Percentiles rank a stretch among this genome's conserved stretches.
Conservation (phyloP, 495 filamentous ascomycete genomes). For the Neurospora pannonica region DNA sequence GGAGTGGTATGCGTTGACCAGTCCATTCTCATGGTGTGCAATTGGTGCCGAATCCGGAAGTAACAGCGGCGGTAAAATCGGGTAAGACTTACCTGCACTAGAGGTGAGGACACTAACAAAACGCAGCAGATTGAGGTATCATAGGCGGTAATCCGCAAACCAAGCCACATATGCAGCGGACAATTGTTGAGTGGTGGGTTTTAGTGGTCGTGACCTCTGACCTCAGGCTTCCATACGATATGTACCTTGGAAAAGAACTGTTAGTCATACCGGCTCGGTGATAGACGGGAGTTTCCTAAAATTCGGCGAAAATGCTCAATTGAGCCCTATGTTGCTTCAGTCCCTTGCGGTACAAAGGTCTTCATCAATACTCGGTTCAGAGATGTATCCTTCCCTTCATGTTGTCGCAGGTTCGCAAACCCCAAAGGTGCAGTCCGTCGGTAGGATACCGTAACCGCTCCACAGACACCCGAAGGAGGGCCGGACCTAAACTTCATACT, state of each 20-base stretch:
- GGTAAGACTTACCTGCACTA: background rate
- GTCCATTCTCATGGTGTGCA: background rate
- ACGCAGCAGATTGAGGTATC: background rate
- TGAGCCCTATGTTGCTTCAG: background rate
- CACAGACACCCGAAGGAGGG: background rate
- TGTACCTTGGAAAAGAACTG: background rate
- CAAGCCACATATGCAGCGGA: background rate
- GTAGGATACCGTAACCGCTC: background rate
- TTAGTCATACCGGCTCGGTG: background rate
- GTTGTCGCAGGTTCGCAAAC: background rate
- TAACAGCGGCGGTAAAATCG: background rate
- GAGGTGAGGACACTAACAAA: background rate
- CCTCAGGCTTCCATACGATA: background rate
- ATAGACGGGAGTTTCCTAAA: background rate
- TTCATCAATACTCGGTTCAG: background rate
- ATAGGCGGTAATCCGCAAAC: background rate
- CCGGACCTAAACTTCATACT: background rate
- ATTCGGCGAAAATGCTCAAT: background rate
- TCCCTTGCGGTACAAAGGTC: background rate
- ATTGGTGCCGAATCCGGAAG: background rate
- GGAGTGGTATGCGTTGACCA: background rate
- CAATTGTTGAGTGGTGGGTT: background rate
- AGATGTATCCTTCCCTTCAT: background rate
- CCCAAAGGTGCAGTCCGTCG: background rate
- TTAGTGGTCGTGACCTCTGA: background rate